Percentiles rank a stretch among this genome's conserved stretches.
Conservation (phyloP, 2,329 filamentous ascomycete genomes). For the Saccharata proteae region DNA sequence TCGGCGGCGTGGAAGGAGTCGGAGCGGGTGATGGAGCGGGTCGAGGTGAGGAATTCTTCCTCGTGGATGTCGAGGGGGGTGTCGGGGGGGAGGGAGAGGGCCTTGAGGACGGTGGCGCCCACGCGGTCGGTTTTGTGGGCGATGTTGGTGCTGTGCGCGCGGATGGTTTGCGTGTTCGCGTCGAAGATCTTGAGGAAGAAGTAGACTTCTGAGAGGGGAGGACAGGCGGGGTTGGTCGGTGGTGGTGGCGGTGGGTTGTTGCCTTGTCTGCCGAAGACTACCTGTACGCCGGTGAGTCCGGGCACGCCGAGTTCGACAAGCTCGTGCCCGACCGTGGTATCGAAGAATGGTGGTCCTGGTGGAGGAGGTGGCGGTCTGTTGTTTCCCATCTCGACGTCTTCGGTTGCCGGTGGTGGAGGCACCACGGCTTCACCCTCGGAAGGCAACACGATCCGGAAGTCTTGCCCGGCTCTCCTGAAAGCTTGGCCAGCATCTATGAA, state of each 20-base stretch:
- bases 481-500: too few relatives aligned
- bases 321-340: too few relatives aligned
- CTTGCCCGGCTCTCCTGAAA: too few relatives aligned
- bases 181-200: constrained; percentile 30
- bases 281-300: too few relatives aligned
- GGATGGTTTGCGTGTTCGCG: constrained; percentile 21
- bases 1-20: constrained; percentile 19
- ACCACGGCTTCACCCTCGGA: not conserved
- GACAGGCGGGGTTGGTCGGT: constrained; percentile 14
- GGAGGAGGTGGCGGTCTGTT: constrained; percentile 16
- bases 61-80: constrained; percentile 40
- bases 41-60: constrained; percentile 25
- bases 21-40: constrained; percentile 14
- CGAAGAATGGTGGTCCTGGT: constrained; percentile 7
- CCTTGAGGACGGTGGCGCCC: constrained; percentile 19
- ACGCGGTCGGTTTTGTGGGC: constrained; percentile 20
- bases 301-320: too few relatives aligned
- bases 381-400: constrained; percentile 5
- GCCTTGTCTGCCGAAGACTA: constrained; percentile 23
- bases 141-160: constrained; percentile 21
- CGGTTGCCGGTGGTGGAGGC: not conserved
- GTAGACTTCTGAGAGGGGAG: constrained; percentile 22
- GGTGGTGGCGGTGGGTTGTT: constrained; percentile 18
- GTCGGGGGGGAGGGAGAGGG: constrained; percentile 19
- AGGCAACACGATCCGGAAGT: too few relatives aligned